These are phyloP conservation scores for Austroboletus eburneus DNA, from an alignment of 768 basidiomycete species.

Conservation along the genomic window DNA sequence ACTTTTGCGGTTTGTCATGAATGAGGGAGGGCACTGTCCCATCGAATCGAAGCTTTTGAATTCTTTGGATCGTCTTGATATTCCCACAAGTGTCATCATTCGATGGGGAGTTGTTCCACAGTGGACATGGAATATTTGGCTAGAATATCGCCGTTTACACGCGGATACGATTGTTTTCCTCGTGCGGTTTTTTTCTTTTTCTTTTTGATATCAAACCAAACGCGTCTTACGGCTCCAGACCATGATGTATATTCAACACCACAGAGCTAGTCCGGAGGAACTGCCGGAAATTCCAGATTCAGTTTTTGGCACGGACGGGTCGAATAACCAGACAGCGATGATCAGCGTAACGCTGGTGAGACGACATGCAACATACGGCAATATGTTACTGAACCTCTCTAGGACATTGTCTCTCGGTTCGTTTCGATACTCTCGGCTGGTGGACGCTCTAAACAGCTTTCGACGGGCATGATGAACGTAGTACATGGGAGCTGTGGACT, in stretches of 20 bases:
- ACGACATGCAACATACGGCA: not conserved
- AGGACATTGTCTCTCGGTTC: constrained; percentile 23
- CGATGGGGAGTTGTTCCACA: constrained; percentile 52
- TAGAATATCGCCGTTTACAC: constrained; percentile 46
- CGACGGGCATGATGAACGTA: constrained; percentile 15
- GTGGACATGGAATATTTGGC: constrained; percentile 67
- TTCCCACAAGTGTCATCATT: constrained; percentile 49
- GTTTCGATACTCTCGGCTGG: constrained; percentile 15
- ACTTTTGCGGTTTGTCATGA: constrained; percentile 40
- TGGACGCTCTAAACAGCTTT: constrained; percentile 10
- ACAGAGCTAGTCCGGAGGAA: constrained; percentile 9
- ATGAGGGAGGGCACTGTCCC: constrained; percentile 19
- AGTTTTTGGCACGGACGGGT: not conserved
- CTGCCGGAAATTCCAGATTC: constrained; percentile 3
- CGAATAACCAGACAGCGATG: constrained; percentile 5
- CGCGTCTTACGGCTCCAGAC: constrained; percentile 36
- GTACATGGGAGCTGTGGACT: constrained; percentile 18
- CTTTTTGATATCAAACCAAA: not conserved
- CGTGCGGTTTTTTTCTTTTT: constrained; percentile 33
- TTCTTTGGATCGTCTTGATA: constrained; percentile 32
- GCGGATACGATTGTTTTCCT: constrained; percentile 46
- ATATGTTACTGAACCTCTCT: constrained; percentile 6
- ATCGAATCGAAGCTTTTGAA: constrained; percentile 3
- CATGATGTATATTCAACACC: constrained; percentile 48
- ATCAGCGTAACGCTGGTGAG: constrained; percentile 30